Evolutionary conservation across 2,329 filamentous ascomycete genomes (phyloP).

Genomic region (Colletotrichum higginsianum): DNA sequence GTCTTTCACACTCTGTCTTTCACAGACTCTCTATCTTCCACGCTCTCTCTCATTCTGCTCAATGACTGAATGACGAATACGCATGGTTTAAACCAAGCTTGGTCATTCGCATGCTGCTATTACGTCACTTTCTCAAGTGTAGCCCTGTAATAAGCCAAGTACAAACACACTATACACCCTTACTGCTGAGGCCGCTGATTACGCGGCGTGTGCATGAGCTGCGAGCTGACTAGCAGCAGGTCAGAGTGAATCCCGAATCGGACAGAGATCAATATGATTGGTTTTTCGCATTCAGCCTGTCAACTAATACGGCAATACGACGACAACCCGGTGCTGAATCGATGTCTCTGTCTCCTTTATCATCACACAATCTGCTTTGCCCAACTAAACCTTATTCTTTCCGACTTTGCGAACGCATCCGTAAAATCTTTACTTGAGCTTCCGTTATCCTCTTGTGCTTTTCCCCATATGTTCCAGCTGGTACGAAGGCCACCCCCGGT

Average conservation of each 20-base stretch:
- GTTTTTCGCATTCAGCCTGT: not conserved
- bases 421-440: no score
- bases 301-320: conserved; percentile 9
- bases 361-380: no score
- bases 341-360: not conserved
- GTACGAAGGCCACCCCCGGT: not conserved
- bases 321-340: no score
- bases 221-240: not conserved
- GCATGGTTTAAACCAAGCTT: no score
- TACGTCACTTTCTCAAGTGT: no score
- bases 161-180: no score
- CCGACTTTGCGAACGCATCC: not conserved
- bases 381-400: not conserved
- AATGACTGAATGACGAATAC: no score
- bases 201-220: not conserved
- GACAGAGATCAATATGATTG: conserved; percentile 4
- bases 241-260: not conserved
- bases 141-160: no score
- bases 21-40: not conserved
- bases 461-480: not conserved
- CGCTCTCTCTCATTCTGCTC: not conserved
- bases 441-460: no score
- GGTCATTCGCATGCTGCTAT: no score
- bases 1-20: not conserved
- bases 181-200: not conserved